A percentile compares a stretch with the other conserved stretches of the same genome.
Conservation (phyloP, 176 grass and related monocot genomes). For the Raddia distichophylla region DNA sequence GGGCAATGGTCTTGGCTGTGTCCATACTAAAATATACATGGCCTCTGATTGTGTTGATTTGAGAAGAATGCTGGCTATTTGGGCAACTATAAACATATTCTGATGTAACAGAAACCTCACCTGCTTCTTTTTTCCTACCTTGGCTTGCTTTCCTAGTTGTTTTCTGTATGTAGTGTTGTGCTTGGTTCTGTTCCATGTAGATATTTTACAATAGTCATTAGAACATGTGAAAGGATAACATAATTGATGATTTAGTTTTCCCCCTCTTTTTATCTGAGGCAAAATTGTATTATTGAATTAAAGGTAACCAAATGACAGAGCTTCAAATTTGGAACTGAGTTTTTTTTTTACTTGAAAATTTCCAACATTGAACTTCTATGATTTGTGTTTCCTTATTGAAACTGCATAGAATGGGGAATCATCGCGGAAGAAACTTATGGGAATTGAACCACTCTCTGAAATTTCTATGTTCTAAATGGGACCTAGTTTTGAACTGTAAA, state of each 20-base stretch:
- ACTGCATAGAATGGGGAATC: not conserved
- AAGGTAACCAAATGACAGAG: conserved; percentile 15
- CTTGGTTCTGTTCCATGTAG: conserved; percentile 11
- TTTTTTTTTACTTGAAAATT: not conserved
- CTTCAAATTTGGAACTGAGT: not conserved
- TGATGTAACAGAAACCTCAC: conserved; percentile 29
- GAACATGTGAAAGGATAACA: not conserved
- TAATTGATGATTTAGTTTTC: not conserved
- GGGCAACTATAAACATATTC: conserved; percentile 22
- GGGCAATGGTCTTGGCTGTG: conserved; percentile 1
- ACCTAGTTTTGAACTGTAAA: too few relatives aligned
- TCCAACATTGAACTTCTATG: not conserved
- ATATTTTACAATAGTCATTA: not conserved
- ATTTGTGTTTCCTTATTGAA: conserved; percentile 4
- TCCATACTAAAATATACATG: not conserved
- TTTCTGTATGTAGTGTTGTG: conserved; percentile 34
- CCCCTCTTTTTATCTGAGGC: not conserved
- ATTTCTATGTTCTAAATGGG: too few relatives aligned
- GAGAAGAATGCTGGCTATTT: conserved; percentile 20
- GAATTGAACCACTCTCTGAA: too few relatives aligned
- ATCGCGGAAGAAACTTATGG: too few relatives aligned
- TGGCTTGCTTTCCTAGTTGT: conserved; percentile 21
- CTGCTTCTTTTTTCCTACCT: conserved; percentile 29
- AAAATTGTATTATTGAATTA: not conserved
- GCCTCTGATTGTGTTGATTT: conserved; percentile 31